These are phyloP conservation scores for Entomortierella beljakovae DNA, from an alignment of 192 early-diverging fungal species.

Conservation along the genomic window DNA sequence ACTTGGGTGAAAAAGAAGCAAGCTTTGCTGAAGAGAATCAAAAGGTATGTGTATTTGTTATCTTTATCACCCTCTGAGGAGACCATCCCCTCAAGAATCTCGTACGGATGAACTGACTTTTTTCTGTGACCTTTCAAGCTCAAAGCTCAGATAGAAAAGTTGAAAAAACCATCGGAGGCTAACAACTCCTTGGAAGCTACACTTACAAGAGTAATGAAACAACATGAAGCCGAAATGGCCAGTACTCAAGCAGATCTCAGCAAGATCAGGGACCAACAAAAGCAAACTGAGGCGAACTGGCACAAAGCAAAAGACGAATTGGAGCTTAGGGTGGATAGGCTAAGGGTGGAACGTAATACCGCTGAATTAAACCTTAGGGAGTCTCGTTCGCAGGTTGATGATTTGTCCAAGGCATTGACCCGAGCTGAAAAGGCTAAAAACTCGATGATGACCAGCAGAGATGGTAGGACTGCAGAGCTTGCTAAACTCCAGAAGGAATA, in stretches of 20 bases:
- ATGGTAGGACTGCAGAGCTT: neutral
- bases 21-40: neutral
- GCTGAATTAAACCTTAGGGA: slow-evolving; percentile 12
- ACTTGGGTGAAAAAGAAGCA: slow-evolving; percentile 5
- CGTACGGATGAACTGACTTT: neutral
- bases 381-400: slow-evolving; percentile 1
- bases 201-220: slow-evolving; percentile 11
- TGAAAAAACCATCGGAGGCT: neutral
- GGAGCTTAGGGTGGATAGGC: neutral
- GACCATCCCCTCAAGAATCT: neutral
- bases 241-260: slow-evolving; percentile 11
- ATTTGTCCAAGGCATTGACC: neutral
- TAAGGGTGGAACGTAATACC: neutral
- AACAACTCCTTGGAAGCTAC: slow-evolving; percentile 2
- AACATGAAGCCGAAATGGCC: neutral
- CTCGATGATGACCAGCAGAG: neutral
- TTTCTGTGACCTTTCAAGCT: neutral
- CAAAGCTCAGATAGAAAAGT: neutral
- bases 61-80: neutral
- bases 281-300: neutral
- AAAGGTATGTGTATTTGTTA: neutral
- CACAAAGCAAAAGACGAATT: neutral
- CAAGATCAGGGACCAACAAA: neutral
- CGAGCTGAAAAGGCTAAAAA: slow-evolving; percentile 25
- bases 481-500: neutral